A percentile compares a stretch with the other conserved stretches of the same genome.
Conservation (phyloP, 371 early-diverging fungal species). For the Saksenaea oblongispora region DNA sequence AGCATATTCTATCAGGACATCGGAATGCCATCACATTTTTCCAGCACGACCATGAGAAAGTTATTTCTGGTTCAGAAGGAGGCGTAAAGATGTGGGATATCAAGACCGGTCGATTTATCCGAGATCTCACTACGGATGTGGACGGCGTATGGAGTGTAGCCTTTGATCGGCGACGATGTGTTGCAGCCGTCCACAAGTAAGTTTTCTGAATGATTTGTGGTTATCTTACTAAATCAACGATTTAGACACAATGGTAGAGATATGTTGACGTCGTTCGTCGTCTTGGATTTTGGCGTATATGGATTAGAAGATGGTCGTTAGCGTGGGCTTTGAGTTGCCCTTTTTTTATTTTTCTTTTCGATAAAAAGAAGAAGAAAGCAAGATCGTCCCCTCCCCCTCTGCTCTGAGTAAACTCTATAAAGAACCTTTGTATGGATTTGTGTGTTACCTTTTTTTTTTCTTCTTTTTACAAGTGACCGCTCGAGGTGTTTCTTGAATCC, state of each 20-base stretch:
- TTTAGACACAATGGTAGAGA: not conserved
- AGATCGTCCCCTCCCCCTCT: not conserved
- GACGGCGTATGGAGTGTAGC: conserved; percentile 93
- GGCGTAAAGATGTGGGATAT: conserved; percentile 95
- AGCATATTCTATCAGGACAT: conserved; percentile 73
- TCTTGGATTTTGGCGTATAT: conserved; percentile 7
- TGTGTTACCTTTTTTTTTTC: not conserved
- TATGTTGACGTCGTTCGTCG: not conserved
- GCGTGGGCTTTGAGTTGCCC: not conserved
- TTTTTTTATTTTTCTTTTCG: not conserved
- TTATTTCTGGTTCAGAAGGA: conserved; percentile 92
- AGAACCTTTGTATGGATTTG: not conserved
- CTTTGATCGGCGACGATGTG: conserved; percentile 83
- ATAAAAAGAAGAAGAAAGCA: not conserved
- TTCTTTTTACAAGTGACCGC: not conserved
- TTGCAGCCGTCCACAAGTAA: conserved; percentile 82
- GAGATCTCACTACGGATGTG: conserved; percentile 74
- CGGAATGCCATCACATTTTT: conserved; percentile 92
- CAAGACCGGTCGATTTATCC: conserved; percentile 70
- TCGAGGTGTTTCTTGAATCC: not conserved
- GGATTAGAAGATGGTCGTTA: conserved; percentile 5
- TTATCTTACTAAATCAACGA: not conserved
- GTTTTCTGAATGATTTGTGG: not conserved
- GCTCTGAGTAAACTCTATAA: not conserved
- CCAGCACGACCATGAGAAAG: conserved; percentile 84